These are phyloP conservation scores for Colletotrichum viniferum DNA, from an alignment of 2,329 filamentous ascomycete genomes.

Conservation along the genomic window DNA sequence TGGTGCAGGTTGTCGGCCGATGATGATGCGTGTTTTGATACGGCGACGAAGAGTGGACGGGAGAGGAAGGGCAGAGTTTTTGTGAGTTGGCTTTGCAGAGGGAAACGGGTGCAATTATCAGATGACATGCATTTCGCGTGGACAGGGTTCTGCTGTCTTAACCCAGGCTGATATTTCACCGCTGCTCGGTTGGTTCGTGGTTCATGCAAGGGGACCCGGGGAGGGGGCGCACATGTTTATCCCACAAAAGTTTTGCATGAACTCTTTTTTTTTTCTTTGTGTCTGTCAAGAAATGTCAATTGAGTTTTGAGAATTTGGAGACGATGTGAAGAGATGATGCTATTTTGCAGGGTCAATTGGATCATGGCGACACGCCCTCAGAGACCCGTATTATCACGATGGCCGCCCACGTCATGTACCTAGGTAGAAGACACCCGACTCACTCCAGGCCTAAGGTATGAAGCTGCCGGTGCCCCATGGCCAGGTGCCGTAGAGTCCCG, in stretches of 20 bases:
- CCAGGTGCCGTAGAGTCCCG: not conserved
- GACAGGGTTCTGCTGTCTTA: conserved; percentile 10
- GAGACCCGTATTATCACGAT: not conserved
- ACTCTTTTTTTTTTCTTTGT: not conserved
- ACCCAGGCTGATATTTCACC: conserved; percentile 8
- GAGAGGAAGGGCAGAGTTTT: not conserved
- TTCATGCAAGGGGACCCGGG: conserved; percentile 16
- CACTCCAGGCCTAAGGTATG: not conserved
- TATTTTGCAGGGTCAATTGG: not conserved
- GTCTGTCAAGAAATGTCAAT: not conserved
- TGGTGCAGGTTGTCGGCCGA: not conserved
- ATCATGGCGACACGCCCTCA: not conserved
- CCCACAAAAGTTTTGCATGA: not conserved
- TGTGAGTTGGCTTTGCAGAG: not conserved
- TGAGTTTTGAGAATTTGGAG: not conserved
- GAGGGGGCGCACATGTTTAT: not conserved
- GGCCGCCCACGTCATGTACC: not conserved
- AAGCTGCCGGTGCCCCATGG: not conserved
- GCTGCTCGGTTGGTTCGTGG: conserved; percentile 6
- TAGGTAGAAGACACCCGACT: not conserved
- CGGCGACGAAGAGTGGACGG: not conserved
- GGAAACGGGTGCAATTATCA: not conserved
- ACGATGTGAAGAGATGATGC: not conserved
- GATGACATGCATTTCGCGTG: conserved; percentile 5
- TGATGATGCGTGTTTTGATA: not conserved